A percentile compares a stretch with the other conserved stretches of the same genome.
These are phyloP conservation scores for Colletotrichum gigasporum DNA, from an alignment of 2,329 filamentous ascomycete species.

Conservation along the genomic window DNA sequence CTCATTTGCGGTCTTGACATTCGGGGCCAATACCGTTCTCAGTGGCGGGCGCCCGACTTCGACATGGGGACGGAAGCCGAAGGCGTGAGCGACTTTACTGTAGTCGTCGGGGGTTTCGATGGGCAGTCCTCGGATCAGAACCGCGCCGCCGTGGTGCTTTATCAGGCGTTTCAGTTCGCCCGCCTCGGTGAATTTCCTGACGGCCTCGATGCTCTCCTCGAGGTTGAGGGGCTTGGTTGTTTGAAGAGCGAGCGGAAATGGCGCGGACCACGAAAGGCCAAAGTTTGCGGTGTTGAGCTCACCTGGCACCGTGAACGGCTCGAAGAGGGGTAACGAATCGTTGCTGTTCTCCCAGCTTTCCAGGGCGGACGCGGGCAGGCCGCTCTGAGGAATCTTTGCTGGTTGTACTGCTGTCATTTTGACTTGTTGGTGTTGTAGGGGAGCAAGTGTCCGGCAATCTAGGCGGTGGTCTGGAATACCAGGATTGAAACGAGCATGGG, in stretches of 20 bases:
- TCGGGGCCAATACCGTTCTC: conserved; percentile 43
- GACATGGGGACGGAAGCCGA: conserved; percentile 43
- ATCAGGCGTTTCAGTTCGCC: conserved; percentile 38
- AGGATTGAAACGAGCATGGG: too few relatives aligned
- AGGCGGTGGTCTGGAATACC: too few relatives aligned
- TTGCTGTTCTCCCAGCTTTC: too few relatives aligned
- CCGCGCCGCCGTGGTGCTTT: conserved; percentile 42
- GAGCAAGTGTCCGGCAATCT: too few relatives aligned
- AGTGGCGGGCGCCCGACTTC: conserved; percentile 45
- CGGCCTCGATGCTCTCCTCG: conserved; percentile 26
- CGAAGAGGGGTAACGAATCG: not conserved
- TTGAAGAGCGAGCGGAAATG: conserved; percentile 37
- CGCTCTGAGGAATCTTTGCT: not conserved
- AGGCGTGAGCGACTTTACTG: conserved; percentile 44
- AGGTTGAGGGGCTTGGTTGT: conserved; percentile 4
- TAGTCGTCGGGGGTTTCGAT: conserved; percentile 44
- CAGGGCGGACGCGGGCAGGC: not conserved
- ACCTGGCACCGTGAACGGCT: conserved; percentile 35
- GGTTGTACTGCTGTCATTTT: not conserved
- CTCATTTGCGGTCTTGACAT: conserved; percentile 49
- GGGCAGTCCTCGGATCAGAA: conserved; percentile 44
- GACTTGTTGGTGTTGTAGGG: too few relatives aligned
- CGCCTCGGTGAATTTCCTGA: conserved; percentile 35
- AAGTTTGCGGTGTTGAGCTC: conserved; percentile 35
- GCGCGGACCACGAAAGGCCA: conserved; percentile 34